phyloP scores from a whole-genome alignment of 1,284 basidiomycete species.

The Tilletia walkeri region DNA sequence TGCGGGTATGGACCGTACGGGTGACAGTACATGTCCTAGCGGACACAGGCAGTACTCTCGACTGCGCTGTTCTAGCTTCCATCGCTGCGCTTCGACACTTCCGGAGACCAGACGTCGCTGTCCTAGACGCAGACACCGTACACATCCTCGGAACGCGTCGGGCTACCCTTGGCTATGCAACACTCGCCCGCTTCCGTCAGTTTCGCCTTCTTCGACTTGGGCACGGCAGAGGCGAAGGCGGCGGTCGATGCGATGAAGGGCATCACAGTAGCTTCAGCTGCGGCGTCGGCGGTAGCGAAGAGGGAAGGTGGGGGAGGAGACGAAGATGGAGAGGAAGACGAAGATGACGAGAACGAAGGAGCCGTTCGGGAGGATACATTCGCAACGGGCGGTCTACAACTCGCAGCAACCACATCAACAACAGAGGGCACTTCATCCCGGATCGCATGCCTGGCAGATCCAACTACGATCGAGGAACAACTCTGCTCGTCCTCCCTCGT shows the following conservation, averaged over 20 bases:
- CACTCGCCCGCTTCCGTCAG: constrained; percentile 89
- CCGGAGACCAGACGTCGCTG: constrained; percentile 84
- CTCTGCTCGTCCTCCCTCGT: constrained; percentile 74
- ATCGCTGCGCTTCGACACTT: constrained; percentile 88
- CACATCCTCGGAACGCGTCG: constrained; percentile 82
- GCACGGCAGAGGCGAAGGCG: constrained; percentile 41
- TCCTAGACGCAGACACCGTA: constrained; percentile 83
- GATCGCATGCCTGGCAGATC: constrained; percentile 67
- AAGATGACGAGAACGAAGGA: constrained; percentile 18
- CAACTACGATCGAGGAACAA: constrained; percentile 73
- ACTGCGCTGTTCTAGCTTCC: constrained; percentile 86
- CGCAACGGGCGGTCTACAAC: neutral
- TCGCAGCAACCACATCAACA: neutral
- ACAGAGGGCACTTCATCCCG: neutral
- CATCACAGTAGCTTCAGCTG: constrained; percentile 18
- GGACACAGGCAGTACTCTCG: constrained; percentile 89
- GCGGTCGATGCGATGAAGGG: constrained; percentile 25
- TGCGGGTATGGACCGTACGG: constrained; percentile 86
- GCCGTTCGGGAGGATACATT: neutral
- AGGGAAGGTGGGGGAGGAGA: constrained; percentile 8
- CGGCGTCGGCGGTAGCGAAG: neutral
- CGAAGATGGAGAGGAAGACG: neutral
- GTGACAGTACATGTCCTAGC: constrained; percentile 84
- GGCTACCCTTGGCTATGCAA: constrained; percentile 84
- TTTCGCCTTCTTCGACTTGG: constrained; percentile 76